Conservation (phyloP, 805 yeast species). For the Saccharomycopsis schoenii region DNA sequence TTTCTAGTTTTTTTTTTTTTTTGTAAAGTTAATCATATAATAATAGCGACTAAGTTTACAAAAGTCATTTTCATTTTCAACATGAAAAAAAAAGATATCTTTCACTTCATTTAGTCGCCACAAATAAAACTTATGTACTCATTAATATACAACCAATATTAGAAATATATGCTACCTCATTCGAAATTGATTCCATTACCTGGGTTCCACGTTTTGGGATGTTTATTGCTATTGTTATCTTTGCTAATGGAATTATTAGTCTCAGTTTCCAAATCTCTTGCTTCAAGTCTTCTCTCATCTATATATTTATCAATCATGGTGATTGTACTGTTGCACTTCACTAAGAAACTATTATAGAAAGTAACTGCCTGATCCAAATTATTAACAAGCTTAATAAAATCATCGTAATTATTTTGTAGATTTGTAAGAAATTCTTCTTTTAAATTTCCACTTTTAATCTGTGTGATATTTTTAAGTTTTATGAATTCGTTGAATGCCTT, state of each 20-base stretch:
- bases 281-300: constrained; percentile 41
- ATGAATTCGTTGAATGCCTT: constrained; percentile 25
- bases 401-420: constrained; percentile 20
- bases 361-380: constrained; percentile 59
- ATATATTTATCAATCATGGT: constrained; percentile 43
- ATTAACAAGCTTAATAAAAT: constrained; percentile 44
- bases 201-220: constrained; percentile 1
- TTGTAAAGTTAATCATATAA: no score
- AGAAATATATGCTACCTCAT: neutral
- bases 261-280: constrained; percentile 37
- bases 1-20: no score
- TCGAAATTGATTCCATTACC: constrained; percentile 1
- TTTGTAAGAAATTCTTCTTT: constrained; percentile 27
- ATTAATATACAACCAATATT: neutral
- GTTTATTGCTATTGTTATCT: neutral
- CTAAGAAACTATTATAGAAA: constrained; percentile 57
- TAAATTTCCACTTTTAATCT: constrained; percentile 5
- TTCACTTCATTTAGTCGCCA: no score
- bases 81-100: neutral
- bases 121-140: neutral
- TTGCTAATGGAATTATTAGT: neutral
- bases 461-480: constrained; percentile 16
- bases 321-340: constrained; percentile 35
- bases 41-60: neutral
- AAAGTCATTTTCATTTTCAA: no score